Percentiles rank a stretch among this genome's conserved stretches.
These are phyloP conservation scores for Fusarium sp. DNA, from an alignment of 2,329 filamentous ascomycete genomes.

Conservation along the genomic window DNA sequence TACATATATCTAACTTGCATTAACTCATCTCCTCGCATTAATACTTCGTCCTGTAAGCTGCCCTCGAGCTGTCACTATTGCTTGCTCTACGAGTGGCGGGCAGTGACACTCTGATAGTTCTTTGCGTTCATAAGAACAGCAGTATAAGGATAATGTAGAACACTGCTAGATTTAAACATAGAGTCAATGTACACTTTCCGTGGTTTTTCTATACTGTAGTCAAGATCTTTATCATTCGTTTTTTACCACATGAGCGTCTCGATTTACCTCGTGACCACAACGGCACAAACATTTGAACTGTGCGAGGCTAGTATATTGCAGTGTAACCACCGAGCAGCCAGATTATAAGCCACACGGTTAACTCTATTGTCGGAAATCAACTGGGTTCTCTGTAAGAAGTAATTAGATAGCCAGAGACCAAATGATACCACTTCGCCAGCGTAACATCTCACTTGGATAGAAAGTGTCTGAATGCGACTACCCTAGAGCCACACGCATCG, in stretches of 20 bases:
- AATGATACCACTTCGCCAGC: not conserved
- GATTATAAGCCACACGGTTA: not conserved
- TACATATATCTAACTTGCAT: not conserved
- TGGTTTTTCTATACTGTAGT: not conserved
- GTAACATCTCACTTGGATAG: not conserved
- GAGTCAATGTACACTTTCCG: no score
- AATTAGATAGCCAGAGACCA: not conserved
- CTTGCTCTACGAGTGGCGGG: not conserved
- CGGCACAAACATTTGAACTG: no score
- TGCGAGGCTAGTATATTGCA: not conserved
- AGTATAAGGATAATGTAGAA: not conserved
- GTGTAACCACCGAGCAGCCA: not conserved
- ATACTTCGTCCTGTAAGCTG: not conserved
- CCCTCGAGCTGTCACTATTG: not conserved
- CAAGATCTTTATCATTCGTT: not conserved
- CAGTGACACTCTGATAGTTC: not conserved
- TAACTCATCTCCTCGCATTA: not conserved
- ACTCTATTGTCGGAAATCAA: not conserved
- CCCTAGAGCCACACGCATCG: not conserved
- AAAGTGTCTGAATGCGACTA: not conserved
- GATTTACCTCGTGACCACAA: not conserved
- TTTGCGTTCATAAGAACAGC: not conserved
- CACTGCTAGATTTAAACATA: not conserved
- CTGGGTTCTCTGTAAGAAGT: not conserved
- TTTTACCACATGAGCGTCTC: fast-evolving